These are phyloP conservation scores for Apiospora aurea DNA, from an alignment of 2,329 filamentous ascomycete genomes.

Conservation along the genomic window DNA sequence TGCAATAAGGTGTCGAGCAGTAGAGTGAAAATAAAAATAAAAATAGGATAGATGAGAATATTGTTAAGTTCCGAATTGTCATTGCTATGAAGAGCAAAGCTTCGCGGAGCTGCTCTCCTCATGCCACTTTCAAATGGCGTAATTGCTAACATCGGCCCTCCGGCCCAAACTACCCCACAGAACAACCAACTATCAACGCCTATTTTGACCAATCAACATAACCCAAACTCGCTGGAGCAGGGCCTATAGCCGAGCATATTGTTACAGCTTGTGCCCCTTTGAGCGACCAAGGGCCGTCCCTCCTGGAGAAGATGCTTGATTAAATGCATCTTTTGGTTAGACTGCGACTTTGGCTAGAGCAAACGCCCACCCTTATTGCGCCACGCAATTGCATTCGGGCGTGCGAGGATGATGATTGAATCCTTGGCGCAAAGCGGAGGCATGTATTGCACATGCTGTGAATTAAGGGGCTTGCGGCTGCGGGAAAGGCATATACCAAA, in stretches of 20 bases:
- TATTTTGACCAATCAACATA: slow-evolving; percentile 10
- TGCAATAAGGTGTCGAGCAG: neutral
- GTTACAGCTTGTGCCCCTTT: slow-evolving; percentile 12
- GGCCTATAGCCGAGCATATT: slow-evolving; percentile 19
- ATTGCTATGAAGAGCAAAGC: slow-evolving; percentile 4
- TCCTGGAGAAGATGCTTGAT: neutral
- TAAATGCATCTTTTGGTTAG: neutral
- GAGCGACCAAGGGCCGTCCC: neutral
- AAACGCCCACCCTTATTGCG: neutral
- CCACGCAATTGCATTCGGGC: neutral
- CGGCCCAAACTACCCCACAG: slow-evolving; percentile 16
- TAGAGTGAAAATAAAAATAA: neutral
- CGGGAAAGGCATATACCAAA: neutral
- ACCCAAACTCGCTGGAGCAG: neutral
- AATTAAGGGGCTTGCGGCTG: neutral
- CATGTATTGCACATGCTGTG: neutral
- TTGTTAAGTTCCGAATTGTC: neutral
- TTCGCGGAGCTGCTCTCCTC: slow-evolving; percentile 15
- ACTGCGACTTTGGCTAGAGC: neutral
- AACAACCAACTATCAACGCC: slow-evolving; percentile 21
- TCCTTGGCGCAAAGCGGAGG: neutral
- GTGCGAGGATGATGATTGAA: neutral
- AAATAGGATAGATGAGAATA: neutral
- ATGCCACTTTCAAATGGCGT: slow-evolving; percentile 21
- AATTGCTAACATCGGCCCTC: slow-evolving; percentile 16